Conservation (phyloP, 1,284 basidiomycete species). For the Ustilago bromivora region DNA sequence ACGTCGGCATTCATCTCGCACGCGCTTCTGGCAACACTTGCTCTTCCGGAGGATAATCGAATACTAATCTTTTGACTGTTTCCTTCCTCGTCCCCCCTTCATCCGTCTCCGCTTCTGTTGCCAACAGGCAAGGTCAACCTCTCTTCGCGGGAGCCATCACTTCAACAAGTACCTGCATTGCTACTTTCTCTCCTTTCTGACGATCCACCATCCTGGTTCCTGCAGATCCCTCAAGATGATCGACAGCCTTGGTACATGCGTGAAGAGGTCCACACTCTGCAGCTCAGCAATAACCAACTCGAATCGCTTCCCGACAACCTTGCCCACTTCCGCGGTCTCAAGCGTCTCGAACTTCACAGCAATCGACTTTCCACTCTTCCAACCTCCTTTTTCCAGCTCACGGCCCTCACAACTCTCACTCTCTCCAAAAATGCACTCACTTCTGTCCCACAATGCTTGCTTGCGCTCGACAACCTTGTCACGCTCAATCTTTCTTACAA, state of each 20-base stretch:
- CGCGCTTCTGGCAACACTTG: background rate
- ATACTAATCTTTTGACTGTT: background rate
- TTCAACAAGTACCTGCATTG: conserved; percentile 39
- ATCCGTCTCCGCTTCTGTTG: background rate
- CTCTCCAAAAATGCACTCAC: conserved; percentile 59
- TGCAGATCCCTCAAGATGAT: conserved; percentile 45
- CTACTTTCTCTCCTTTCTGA: conserved; percentile 54
- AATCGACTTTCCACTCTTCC: conserved; percentile 58
- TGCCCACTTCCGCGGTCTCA: conserved; percentile 52
- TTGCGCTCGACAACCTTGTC: conserved; percentile 55
- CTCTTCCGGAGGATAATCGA: background rate
- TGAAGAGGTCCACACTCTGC: conserved; percentile 49
- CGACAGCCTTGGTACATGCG: conserved; percentile 60
- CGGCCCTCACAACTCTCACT: conserved; percentile 54
- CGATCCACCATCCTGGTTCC: conserved; percentile 57
- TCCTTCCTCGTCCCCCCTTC: background rate
- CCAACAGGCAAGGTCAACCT: conserved; percentile 48
- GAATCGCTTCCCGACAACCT: conserved; percentile 47
- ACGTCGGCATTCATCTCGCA: background rate
- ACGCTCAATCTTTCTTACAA: conserved; percentile 65
- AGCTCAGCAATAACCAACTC: conserved; percentile 57
- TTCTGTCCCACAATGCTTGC: conserved; percentile 48
- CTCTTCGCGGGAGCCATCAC: conserved; percentile 51
- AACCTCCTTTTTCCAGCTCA: conserved; percentile 42
- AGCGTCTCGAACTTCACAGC: conserved; percentile 59